Evolutionary conservation across 2,329 filamentous ascomycete species (phyloP).

Genomic region (Fusarium devonianum): DNA sequence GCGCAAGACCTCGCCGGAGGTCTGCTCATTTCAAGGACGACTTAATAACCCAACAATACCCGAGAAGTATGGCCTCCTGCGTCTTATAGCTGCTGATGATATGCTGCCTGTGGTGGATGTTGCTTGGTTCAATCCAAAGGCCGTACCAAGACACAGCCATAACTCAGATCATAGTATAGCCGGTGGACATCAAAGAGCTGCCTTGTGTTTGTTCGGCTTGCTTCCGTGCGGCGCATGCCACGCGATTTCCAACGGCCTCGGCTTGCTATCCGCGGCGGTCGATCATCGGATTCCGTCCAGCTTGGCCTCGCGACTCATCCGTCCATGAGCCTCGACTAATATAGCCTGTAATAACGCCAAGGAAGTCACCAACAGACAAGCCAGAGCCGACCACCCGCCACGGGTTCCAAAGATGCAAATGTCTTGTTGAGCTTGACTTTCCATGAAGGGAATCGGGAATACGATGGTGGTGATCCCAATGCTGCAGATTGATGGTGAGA

Average conservation of each 20-base stretch:
- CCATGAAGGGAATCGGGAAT: too few relatives aligned
- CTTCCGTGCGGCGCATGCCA: background rate
- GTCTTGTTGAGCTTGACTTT: too few relatives aligned
- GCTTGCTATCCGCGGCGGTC: slow-evolving; percentile 5
- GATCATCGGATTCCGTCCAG: background rate
- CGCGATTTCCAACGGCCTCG: background rate
- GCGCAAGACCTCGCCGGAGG: too few relatives aligned
- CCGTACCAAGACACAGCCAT: background rate
- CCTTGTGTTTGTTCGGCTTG: background rate
- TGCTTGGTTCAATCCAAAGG: too few relatives aligned
- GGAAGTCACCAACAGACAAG: background rate
- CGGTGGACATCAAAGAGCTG: background rate
- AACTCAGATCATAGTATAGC: slow-evolving; percentile 6
- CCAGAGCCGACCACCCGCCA: background rate
- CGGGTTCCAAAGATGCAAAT: background rate
- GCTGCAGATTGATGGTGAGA: too few relatives aligned
- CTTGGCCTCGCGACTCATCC: slow-evolving; percentile 1
- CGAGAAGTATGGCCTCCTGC: background rate
- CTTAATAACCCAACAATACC: too few relatives aligned
- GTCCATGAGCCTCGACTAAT: slow-evolving; percentile 5
- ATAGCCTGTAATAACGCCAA: background rate
- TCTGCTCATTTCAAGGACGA: too few relatives aligned
- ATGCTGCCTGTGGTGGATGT: background rate
- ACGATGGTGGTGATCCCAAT: too few relatives aligned
- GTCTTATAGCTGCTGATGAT: slow-evolving; percentile 5